A percentile compares a stretch with the other conserved stretches of the same genome.
These are phyloP conservation scores for Baorangia bicolor DNA, from an alignment of 768 basidiomycete genomes.

Conservation along the genomic window DNA sequence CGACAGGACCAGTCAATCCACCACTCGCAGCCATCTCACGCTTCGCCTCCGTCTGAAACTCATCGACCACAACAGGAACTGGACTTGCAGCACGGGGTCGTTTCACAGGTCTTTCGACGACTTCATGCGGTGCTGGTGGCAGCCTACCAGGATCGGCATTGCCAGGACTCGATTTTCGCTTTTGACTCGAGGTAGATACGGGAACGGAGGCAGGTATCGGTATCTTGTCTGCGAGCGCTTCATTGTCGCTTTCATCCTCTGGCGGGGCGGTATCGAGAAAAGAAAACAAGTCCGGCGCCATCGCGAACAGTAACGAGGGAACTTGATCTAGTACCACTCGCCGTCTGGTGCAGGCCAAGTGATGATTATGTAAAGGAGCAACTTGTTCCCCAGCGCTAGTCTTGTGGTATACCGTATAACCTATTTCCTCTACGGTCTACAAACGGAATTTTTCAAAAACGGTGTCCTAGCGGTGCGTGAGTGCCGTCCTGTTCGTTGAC, in stretches of 20 bases:
- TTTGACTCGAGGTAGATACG: conserved; percentile 10
- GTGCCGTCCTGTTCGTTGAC: too few relatives aligned
- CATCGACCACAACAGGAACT: conserved; percentile 82
- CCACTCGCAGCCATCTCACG: conserved; percentile 88
- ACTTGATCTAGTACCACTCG: background rate
- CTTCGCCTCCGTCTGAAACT: conserved; percentile 92
- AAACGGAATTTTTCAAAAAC: too few relatives aligned
- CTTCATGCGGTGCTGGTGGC: conserved; percentile 20
- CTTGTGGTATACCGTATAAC: background rate
- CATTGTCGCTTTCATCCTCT: conserved; percentile 30
- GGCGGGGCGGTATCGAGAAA: conserved; percentile 25
- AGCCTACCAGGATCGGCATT: background rate
- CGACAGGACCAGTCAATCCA: conserved; percentile 75
- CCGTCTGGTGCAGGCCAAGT: background rate
- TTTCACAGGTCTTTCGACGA: conserved; percentile 45
- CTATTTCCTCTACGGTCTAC: background rate
- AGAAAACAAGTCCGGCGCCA: conserved; percentile 33
- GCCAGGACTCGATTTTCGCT: conserved; percentile 26
- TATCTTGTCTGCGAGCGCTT: conserved; percentile 1
- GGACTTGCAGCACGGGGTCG: conserved; percentile 60
- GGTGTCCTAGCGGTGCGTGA: background rate
- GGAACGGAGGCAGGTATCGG: background rate
- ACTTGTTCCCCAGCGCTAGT: background rate
- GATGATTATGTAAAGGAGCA: conserved; percentile 10
- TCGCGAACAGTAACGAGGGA: conserved; percentile 2